Evolutionary conservation across 495 filamentous ascomycete genomes (phyloP).

Genomic region (Tuber indicum): DNA sequence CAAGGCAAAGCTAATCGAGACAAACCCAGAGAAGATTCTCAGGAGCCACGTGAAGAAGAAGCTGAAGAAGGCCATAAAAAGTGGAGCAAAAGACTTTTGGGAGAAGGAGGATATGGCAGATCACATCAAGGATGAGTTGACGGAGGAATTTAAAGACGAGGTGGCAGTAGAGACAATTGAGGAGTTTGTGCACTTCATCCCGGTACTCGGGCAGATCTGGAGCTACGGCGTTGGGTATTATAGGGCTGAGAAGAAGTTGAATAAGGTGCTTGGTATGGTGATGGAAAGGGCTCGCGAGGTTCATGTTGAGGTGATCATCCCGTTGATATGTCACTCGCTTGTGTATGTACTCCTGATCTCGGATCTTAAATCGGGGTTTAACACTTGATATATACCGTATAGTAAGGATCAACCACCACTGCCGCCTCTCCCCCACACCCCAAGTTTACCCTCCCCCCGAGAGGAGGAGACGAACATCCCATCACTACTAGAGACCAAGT

Average conservation of each 20-base stretch:
- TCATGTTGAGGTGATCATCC: neutral
- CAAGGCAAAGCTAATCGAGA: neutral
- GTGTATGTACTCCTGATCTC: neutral
- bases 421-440: neutral
- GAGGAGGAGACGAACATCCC: neutral
- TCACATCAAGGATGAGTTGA: slow-evolving; percentile 1
- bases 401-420: neutral
- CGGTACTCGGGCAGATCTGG: neutral
- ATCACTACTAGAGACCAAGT: neutral
- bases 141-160: neutral
- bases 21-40: neutral
- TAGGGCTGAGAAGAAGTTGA: neutral
- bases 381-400: neutral
- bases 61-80: neutral
- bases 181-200: neutral
- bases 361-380: neutral
- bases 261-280: neutral
- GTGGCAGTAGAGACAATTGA: neutral
- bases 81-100: neutral
- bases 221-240: neutral
- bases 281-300: neutral
- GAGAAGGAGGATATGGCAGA: slow-evolving; percentile 3
- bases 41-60: neutral
- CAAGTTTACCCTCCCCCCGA: neutral
- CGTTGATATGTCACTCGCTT: neutral